Percentiles rank a stretch among this genome's conserved stretches.
These are phyloP conservation scores for Corrigiola litoralis DNA, from an alignment of 179 eudicot species.

Conservation along the genomic window DNA sequence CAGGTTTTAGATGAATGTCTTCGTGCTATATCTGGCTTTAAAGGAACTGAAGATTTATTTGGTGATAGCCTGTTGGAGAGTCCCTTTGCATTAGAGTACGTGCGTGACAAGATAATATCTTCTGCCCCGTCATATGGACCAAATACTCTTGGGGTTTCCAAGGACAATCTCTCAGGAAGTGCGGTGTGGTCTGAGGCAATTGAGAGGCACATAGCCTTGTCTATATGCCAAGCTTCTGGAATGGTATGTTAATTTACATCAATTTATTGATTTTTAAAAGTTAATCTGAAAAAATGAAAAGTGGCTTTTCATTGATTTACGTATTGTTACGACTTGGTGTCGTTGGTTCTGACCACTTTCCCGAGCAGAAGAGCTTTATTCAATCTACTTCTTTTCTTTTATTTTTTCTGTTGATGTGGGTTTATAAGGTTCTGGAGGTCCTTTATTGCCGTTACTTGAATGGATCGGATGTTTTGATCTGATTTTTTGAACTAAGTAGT, in stretches of 20 bases:
- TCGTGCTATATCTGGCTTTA: constrained; percentile 92
- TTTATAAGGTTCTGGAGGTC: not conserved
- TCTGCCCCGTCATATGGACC: constrained; percentile 80
- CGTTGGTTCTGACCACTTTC: too few relatives aligned
- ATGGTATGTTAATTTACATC: constrained; percentile 50
- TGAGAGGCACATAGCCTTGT: constrained; percentile 60
- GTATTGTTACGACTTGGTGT: not conserved
- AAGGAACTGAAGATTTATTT: constrained; percentile 87
- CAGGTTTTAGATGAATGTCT: constrained; percentile 96
- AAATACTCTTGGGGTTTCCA: constrained; percentile 28
- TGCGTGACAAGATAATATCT: constrained; percentile 77
- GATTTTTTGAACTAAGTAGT: too few relatives aligned
- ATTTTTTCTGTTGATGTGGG: not conserved
- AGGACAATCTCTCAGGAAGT: constrained; percentile 46
- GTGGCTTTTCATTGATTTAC: not conserved
- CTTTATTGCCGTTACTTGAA: too few relatives aligned
- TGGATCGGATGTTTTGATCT: too few relatives aligned
- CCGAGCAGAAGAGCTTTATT: too few relatives aligned
- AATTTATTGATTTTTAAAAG: constrained; percentile 1
- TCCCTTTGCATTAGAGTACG: constrained; percentile 73
- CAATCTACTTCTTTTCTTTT: not conserved
- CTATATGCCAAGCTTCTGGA: constrained; percentile 58
- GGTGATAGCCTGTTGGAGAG: constrained; percentile 59
- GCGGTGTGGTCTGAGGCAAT: constrained; percentile 73
- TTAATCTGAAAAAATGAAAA: not conserved